A percentile compares a stretch with the other conserved stretches of the same genome.
Conservation (phyloP, 257 asterid genomes). For the Solanum lignicaule region DNA sequence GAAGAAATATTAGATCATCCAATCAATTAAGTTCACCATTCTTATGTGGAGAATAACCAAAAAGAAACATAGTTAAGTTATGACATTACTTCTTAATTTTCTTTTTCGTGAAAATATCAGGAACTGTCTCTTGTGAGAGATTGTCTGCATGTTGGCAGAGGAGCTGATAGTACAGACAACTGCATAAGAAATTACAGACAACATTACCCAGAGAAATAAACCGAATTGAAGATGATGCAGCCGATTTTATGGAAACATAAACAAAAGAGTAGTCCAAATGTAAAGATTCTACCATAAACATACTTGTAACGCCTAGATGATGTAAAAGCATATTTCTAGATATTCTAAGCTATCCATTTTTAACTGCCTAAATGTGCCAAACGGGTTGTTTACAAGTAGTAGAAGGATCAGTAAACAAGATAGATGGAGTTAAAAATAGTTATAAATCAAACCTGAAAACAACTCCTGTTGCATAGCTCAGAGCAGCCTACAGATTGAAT, state of each 20-base stretch:
- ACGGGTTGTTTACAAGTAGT: not conserved
- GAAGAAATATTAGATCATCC: not conserved
- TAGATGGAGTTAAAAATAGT: not conserved
- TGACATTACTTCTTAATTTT: conserved; percentile 50
- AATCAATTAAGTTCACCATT: not conserved
- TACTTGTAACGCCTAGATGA: not conserved
- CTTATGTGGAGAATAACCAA: not conserved
- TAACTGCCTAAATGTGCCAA: not conserved
- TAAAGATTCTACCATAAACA: not conserved
- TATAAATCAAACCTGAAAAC: conserved; percentile 20
- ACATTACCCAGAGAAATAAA: not conserved
- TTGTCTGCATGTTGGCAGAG: conserved; percentile 79
- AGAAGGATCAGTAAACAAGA: not conserved
- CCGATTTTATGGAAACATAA: not conserved
- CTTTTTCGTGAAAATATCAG: conserved; percentile 62
- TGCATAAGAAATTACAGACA: conserved; percentile 19
- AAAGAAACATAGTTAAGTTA: not conserved
- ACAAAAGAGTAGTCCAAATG: not conserved
- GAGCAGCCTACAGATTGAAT: conserved; percentile 20
- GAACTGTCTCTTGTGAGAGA: conserved; percentile 57
- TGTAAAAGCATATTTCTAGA: not conserved
- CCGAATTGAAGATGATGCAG: not conserved
- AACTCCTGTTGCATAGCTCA: conserved; percentile 32
- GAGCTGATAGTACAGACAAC: conserved; percentile 84
- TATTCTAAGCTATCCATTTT: not conserved